Base-by-base conservation (phyloP, 441 rosid species). In the Pelargonium fulgidum region DNA sequence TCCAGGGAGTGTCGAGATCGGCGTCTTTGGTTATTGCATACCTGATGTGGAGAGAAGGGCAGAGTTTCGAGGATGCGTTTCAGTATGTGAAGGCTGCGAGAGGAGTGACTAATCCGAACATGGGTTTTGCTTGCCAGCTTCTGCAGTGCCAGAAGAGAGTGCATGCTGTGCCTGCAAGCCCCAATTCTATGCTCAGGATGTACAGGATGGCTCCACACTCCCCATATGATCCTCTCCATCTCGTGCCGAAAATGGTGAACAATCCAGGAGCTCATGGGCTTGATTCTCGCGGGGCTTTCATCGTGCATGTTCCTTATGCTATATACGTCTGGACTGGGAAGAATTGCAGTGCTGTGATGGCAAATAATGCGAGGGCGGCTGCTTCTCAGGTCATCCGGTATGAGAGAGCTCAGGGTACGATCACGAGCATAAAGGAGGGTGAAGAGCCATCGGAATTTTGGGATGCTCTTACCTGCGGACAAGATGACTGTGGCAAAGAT, bases 161-260 rank as follows among this genome's bases (percentile, higher is more conserved):
- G 3, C 91, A 89, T 65, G 89, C 89, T 10, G 81, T 80, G 61
- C 91, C 89, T 36, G 84, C 89, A 50, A 85, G 86, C 79, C 87
- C 86, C 0, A 80, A 76, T 73, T 84, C 88, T 17, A 69, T 82
- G 69, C 83, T 85, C 58, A 81, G 92, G 81, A 75, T 89, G 78
- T 89, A 84, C 71, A 72, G 89, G 66, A 82, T 89, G 84, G 91
- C 95, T 24, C 95, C 95, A 19, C 95, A 89, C 77, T 89, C 95
- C 0, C 77, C 95, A 0, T 89, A 89, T 64, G 95, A 84, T 78
- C 85, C 95, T 65, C 85, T 89, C 13, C 95, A 89, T 76, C 90
- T 89, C 36, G 95, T 89, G 10, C 92, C 95, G 1, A 89, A 87
- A 70, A 78, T 84, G 90, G 58, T 89, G 69, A 77, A 67, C 75